These are phyloP conservation scores for Sphenostylis stenocarpa DNA, from an alignment of 306 rosid genomes.

Conservation along the genomic window DNA sequence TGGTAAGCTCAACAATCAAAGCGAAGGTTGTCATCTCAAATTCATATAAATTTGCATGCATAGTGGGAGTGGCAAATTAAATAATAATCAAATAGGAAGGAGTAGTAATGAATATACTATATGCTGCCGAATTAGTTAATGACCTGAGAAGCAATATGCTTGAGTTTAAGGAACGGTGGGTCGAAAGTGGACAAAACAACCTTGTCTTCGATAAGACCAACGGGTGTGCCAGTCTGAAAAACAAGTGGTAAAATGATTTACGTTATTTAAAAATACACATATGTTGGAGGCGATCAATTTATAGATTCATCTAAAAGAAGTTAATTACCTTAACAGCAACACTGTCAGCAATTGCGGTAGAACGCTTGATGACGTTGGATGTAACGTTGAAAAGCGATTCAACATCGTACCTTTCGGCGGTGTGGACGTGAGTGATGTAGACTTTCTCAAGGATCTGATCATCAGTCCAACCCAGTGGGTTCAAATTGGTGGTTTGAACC, in stretches of 20 bases:
- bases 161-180: constrained; percentile 38
- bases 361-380: constrained; percentile 38
- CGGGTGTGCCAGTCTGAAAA: constrained; percentile 31
- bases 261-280: neutral
- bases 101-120: neutral
- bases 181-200: constrained; percentile 23
- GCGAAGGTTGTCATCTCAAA: too few species aligned
- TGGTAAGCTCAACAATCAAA: too few species aligned
- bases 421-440: constrained; percentile 45
- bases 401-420: constrained; percentile 44
- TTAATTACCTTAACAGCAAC: constrained; percentile 18
- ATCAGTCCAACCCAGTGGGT: constrained; percentile 33
- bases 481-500: neutral
- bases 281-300: neutral
- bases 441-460: constrained; percentile 42
- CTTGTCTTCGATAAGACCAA: constrained; percentile 39
- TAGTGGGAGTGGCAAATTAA: neutral
- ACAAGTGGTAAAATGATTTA: neutral
- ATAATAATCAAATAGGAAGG: neutral
- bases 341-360: constrained; percentile 27
- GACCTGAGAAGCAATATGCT: constrained; percentile 40
- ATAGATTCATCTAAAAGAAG: neutral
- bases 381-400: constrained; percentile 44
- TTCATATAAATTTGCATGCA: neutral
- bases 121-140: neutral